Evolutionary conservation across 192 early-diverging fungal genomes (phyloP).

Genomic region (Linnemannia elongata): DNA sequence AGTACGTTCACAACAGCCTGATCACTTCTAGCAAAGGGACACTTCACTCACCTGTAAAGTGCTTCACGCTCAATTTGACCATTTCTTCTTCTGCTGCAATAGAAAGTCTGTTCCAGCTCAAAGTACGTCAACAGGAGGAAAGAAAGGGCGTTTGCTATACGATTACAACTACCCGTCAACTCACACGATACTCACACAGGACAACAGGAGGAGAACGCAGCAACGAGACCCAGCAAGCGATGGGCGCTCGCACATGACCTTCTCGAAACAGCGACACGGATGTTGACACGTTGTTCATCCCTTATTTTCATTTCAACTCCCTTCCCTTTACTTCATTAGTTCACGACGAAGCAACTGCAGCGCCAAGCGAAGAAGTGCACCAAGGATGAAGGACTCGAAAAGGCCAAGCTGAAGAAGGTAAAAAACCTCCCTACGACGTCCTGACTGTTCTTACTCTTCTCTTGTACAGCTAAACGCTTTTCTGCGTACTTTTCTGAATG

Average conservation of each 20-base stretch:
- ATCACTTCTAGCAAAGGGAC: not conserved
- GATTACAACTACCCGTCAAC: not conserved
- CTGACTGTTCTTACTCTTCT: not conserved
- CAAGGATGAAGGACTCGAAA: conserved; percentile 89
- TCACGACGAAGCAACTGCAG: conserved; percentile 91
- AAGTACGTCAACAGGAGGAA: conserved; percentile 24
- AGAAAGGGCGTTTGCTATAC: not conserved
- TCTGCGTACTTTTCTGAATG: not conserved
- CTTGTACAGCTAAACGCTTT: not conserved
- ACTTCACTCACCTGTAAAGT: not conserved
- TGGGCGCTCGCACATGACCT: too few species aligned
- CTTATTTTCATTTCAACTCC: not conserved
- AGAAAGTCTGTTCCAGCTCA: conserved; percentile 54
- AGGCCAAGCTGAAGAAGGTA: conserved; percentile 91
- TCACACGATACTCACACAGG: too few species aligned
- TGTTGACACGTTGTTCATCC: not conserved
- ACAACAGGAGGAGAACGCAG: too few species aligned
- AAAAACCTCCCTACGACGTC: not conserved
- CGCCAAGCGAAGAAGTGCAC: conserved; percentile 86
- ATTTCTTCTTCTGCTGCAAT: not conserved
- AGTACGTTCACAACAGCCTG: conserved; percentile 17
- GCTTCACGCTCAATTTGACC: not conserved
- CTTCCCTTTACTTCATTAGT: conserved; percentile 62
- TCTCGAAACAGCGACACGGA: not conserved
- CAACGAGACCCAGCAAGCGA: too few species aligned